These are phyloP conservation scores for Agapanthus africanus DNA, from an alignment of 106 monocot species.

Conservation along the genomic window DNA sequence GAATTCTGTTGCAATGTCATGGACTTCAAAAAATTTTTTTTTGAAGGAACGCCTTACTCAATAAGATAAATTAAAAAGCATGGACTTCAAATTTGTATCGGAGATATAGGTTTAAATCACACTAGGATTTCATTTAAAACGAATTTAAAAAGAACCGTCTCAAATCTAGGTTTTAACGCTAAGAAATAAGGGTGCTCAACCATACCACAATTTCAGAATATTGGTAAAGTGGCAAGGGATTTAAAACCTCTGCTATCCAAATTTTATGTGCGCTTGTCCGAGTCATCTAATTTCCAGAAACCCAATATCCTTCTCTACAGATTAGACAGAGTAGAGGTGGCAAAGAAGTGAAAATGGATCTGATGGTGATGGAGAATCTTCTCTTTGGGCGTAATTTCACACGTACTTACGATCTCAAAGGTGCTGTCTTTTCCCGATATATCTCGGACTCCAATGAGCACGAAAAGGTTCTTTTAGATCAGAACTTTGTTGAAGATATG, in stretches of 20 bases:
- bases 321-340: conserved; percentile 53
- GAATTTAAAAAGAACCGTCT: not conserved
- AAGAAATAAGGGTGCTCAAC: not conserved
- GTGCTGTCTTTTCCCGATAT: conserved; percentile 55
- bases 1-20: too few species aligned
- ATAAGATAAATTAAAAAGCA: too few species aligned
- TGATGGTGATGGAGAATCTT: conserved; percentile 95
- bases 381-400: conserved; percentile 57
- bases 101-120: too few species aligned
- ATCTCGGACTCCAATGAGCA: conserved; percentile 36
- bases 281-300: not conserved
- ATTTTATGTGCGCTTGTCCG: not conserved
- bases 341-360: conserved; percentile 63
- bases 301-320: conserved; percentile 16
- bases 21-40: too few species aligned
- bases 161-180: not conserved
- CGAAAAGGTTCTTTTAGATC: conserved; percentile 57
- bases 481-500: conserved; percentile 84
- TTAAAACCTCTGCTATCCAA: too few species aligned
- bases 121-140: too few species aligned
- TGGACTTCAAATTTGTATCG: too few species aligned
- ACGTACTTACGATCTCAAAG: conserved; percentile 81
- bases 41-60: too few species aligned
- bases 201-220: not conserved
- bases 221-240: too few species aligned